Conservation (phyloP, 2,329 filamentous ascomycete genomes). For the Incumbomyces delicatus region DNA sequence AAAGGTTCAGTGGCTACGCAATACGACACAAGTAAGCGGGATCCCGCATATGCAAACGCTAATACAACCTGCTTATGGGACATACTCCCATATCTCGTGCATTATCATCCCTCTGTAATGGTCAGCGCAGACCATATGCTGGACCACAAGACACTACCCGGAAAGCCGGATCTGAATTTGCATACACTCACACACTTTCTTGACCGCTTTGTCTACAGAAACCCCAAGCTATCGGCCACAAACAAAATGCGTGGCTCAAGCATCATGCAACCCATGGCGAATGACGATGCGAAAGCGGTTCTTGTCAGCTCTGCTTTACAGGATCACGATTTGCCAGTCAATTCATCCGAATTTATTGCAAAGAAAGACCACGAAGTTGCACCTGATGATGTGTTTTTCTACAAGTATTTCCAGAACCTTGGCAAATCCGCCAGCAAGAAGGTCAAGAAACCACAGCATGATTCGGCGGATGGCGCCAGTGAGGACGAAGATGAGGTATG, state of each 20-base stretch:
- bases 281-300: conserved; percentile 50
- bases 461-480: conserved; percentile 40
- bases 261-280: conserved; percentile 89
- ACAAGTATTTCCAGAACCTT: conserved; percentile 80
- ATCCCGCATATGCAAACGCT: conserved; percentile 88
- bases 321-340: conserved; percentile 54
- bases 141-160: conserved; percentile 58
- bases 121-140: conserved; percentile 69
- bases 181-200: conserved; percentile 93
- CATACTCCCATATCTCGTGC: conserved; percentile 61
- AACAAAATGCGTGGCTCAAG: conserved; percentile 64
- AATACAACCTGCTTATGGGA: conserved; percentile 92
- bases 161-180: conserved; percentile 81
- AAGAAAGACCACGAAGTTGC: conserved; percentile 80
- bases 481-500: conserved; percentile 73
- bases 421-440: conserved; percentile 54
- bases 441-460: conserved; percentile 34
- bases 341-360: conserved; percentile 83
- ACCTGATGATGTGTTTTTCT: conserved; percentile 94
- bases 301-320: conserved; percentile 51
- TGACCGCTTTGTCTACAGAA: conserved; percentile 97
- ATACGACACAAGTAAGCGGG: conserved; percentile 84
- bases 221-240: conserved; percentile 59
- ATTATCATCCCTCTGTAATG: conserved; percentile 89
- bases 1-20: conserved; percentile 22